Conservation (phyloP, 2,329 filamentous ascomycete species). For the Ceratocystis colombiana region DNA sequence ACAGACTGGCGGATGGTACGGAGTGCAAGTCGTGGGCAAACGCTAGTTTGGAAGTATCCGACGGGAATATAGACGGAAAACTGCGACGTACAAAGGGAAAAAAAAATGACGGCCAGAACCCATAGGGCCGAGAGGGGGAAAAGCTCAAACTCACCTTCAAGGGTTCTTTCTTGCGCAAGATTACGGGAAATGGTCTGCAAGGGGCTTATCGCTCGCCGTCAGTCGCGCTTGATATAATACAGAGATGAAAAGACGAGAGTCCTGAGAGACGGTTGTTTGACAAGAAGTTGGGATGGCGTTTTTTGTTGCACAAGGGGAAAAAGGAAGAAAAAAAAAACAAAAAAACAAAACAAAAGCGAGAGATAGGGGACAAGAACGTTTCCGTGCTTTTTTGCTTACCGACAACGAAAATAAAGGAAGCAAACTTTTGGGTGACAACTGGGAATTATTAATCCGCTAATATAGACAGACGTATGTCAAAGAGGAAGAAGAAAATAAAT, state of each 20-base stretch:
- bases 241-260: not conserved
- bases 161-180: constrained; percentile 20
- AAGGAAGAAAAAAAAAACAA: constrained; percentile 1
- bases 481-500: constrained; percentile 16
- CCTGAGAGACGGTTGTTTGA: not conserved
- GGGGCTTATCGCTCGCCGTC: not conserved
- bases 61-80: not conserved
- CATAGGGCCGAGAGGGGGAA: not conserved
- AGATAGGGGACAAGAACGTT: not conserved
- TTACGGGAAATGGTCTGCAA: not conserved
- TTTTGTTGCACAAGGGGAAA: not conserved
- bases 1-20: not conserved
- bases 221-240: constrained; percentile 5
- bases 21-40: not conserved
- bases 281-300: constrained; percentile 1
- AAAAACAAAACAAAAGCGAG: not conserved
- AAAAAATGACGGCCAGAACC: not conserved
- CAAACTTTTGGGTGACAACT: constrained; percentile 20
- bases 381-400: not conserved
- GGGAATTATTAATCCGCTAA: constrained; percentile 17
- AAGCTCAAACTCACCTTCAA: constrained; percentile 20
- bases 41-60: not conserved
- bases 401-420: constrained; percentile 8
- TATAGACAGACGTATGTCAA: constrained; percentile 13
- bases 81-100: not conserved